A percentile compares a stretch with the other conserved stretches of the same genome.
Conservation (phyloP, 441 rosid genomes). For the Mallotus repandus region DNA sequence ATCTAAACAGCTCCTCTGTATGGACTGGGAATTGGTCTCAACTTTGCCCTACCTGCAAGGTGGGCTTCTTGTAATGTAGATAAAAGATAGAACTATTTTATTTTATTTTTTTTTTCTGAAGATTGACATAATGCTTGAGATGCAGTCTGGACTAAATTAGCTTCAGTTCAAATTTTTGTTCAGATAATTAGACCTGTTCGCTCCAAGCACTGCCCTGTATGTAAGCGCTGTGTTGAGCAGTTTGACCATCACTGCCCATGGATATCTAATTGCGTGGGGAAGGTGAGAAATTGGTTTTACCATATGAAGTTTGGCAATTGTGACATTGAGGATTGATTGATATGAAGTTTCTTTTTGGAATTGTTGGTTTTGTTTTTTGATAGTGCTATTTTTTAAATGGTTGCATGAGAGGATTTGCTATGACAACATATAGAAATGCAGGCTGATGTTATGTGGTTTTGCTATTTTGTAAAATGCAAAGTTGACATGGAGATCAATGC, state of each 20-base stretch:
- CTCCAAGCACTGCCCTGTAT: constrained; percentile 85
- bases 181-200: constrained; percentile 96
- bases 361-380: constrained; percentile 3
- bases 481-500: not conserved
- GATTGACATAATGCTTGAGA: constrained; percentile 10
- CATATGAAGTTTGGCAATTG: not conserved
- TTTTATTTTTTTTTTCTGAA: constrained; percentile 3
- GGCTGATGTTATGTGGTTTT: constrained; percentile 3
- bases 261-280: constrained; percentile 98
- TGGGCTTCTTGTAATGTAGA: constrained; percentile 23
- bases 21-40: constrained; percentile 98
- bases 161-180: constrained; percentile 5
- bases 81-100: not conserved
- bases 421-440: not conserved
- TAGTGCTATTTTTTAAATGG: not conserved
- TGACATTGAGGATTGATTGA: not conserved
- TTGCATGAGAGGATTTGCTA: not conserved
- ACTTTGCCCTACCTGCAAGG: constrained; percentile 99
- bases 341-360: not conserved
- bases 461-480: constrained; percentile 5
- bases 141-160: constrained; percentile 13
- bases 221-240: constrained; percentile 88
- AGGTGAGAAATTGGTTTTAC: constrained; percentile 46
- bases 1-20: constrained; percentile 58
- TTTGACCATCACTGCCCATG: constrained; percentile 99